Conservation (phyloP, 805 yeast species). For the Pichia insulana region DNA sequence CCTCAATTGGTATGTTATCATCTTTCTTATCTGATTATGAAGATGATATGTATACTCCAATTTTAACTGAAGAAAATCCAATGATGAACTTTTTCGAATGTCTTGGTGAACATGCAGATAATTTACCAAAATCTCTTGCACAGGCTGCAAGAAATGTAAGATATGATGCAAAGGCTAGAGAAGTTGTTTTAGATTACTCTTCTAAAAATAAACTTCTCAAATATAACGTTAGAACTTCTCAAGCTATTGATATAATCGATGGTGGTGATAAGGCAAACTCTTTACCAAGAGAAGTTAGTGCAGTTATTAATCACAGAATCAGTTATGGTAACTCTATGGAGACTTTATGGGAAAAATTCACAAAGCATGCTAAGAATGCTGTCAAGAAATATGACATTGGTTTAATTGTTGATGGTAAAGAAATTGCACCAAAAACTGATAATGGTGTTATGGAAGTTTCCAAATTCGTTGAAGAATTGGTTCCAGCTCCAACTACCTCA, state of each 20-base stretch:
- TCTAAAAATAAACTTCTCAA: conserved; percentile 16
- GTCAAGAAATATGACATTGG: conserved; percentile 34
- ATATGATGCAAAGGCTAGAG: conserved; percentile 28
- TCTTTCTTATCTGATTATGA: conserved; percentile 52
- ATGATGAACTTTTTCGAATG: conserved; percentile 50
- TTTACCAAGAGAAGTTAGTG: conserved; percentile 53
- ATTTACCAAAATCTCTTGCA: conserved; percentile 7
- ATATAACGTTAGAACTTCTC: conserved; percentile 50
- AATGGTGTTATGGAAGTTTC: conserved; percentile 22
- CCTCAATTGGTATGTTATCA: conserved; percentile 66
- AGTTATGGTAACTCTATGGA: conserved; percentile 39
- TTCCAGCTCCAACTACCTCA: conserved; percentile 40
- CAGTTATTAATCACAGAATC: conserved; percentile 53
- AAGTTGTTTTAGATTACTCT: conserved; percentile 26
- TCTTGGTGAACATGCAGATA: conserved; percentile 41
- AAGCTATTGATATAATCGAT: conserved; percentile 54
- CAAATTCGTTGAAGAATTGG: conserved; percentile 19
- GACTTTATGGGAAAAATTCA: conserved; percentile 25
- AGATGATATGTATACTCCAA: conserved; percentile 40
- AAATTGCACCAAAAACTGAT: conserved; percentile 14
- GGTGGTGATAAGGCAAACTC: conserved; percentile 79
- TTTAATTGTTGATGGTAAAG: conserved; percentile 24
- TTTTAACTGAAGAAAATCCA: conserved; percentile 50
- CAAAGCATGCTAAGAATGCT: conserved; percentile 24
- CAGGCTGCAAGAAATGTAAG: conserved; percentile 9